Evolutionary conservation across 495 filamentous ascomycete species (phyloP), one percentile per base, ranked within the genome.

Genomic region (Aspergillus cavernicola): DNA sequence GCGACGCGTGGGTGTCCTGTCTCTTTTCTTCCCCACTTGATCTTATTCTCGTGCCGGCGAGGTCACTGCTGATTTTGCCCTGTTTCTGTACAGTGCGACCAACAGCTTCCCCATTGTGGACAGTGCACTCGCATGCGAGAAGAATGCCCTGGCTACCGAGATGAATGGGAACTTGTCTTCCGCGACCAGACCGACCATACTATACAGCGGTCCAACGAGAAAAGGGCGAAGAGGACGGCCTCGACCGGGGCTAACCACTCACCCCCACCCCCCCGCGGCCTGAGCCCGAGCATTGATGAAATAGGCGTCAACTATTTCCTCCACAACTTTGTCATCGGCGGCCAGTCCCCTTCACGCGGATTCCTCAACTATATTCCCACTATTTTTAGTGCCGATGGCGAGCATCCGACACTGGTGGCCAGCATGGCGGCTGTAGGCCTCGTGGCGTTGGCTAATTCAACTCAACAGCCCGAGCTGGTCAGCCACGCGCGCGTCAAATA

Each of bases 371-470:
- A 66, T 38, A 43, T 73, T 6, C 55, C 58, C 2, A 46, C 63
- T 2, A 46, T 69, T 5, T 65, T 59, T 22, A 22, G 19, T 9
- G 46, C 52, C 39, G 55, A 64, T 24, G 66, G 59, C n/a, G 63
- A 65, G 42, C 56, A 68, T 35, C 64, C 66, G 13, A 65, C 65
- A 19, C 60, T 76, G 1, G 41, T 71, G 9, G 56, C 67, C 15
- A 72, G 68, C 48, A 72, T 77, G 66, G 70, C 66, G 3, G 74
- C 75, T 5, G 65, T 77, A 3, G 75, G 75, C 4, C 67, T 79
- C 9, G 69, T 71, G 3, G 67, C 68, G 23, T 58, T 74, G 39
- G 63, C 74, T 6, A 69, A 70, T 50, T 51, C 68, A 11, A 55
- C 64, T 18, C 58, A 53, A 24, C 66, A 62, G 35, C 62, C 66